Evolutionary conservation across 2,329 filamentous ascomycete species (phyloP), one percentile per base, ranked within the genome.

Genomic region (Ceratocystis harringtonii): DNA sequence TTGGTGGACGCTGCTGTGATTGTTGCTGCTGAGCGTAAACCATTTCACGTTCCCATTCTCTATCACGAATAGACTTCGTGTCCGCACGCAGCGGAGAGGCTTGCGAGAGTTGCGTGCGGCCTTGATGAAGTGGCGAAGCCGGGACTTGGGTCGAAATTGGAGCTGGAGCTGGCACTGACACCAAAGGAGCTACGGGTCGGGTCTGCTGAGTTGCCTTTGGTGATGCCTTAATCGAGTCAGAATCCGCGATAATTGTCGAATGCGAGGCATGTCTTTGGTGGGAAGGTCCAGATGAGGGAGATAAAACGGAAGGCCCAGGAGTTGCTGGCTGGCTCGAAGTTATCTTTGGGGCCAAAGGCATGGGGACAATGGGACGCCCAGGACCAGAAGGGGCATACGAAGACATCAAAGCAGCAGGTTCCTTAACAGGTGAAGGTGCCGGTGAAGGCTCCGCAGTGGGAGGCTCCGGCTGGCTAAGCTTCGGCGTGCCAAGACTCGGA

Each of bases 21-120:
- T 41, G 36, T 3, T 41, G 36, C 10, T 41, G 68, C 55, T 71
- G 71, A 19, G 15, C 36, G 32, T 48, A 61, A 68, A 63, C 44
- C 67, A 68, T 4, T 68, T 69, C 32, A 62, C 45, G 57, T 22
- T 69, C 68, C n/a, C 68, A 60, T 17, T 69, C 70, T 36, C 28
- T 58, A 57, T 69, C 68, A n/a, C 66, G 69, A 55, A 69, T 68
- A 32, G 70, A 68, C 62, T 71, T 70, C 55, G 70, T 74, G 73
- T 22, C 73, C 72, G 62, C 75, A 72, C 10, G 72, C 71, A 22
- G 72, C 69, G 7, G 70, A 70, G 15, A 73, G 55, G 10, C 55
- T 12, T 58, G 55, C 15, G 6, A 58, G 12, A n/a, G 28, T 36
- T 58, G 55, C 5, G 28, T 30, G 3, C 70, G 67, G 72, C 73